Conservation (phyloP, 305 asterid genomes). For the Solanum hybrid region DNA sequence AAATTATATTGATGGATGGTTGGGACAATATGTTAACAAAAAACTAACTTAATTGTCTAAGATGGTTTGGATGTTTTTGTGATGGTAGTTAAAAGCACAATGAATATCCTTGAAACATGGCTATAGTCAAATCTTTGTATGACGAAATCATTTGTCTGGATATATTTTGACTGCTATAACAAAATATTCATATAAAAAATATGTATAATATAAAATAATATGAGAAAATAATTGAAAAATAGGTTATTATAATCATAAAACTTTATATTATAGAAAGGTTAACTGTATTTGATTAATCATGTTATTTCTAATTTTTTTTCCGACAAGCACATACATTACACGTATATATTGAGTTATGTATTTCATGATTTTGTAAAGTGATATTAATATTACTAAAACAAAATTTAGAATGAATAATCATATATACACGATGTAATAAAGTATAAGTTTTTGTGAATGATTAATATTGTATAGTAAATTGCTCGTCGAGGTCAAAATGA, state of each 20-base stretch:
- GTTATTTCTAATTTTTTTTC: neutral
- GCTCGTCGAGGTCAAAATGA: neutral
- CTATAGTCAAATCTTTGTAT: neutral
- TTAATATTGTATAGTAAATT: neutral
- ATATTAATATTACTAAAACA: neutral
- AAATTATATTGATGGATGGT: neutral
- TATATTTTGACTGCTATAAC: neutral
- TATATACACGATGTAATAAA: neutral
- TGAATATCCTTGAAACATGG: neutral
- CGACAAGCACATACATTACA: too few relatives aligned
- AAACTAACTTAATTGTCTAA: neutral
- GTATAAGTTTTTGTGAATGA: neutral
- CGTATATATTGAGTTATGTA: neutral
- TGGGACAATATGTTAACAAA: neutral
- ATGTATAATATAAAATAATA: too few relatives aligned
- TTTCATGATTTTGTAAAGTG: neutral
- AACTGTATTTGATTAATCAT: neutral
- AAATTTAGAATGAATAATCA: neutral
- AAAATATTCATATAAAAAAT: neutral
- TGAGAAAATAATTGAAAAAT: too few relatives aligned
- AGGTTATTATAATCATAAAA: too few relatives aligned
- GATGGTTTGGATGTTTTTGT: neutral
- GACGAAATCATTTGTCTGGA: neutral
- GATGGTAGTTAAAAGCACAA: neutral
- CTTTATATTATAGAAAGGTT: rapidly evolving